These are phyloP conservation scores for Pleurotus tuoliensis DNA, from an alignment of 768 basidiomycete species.

Conservation along the genomic window DNA sequence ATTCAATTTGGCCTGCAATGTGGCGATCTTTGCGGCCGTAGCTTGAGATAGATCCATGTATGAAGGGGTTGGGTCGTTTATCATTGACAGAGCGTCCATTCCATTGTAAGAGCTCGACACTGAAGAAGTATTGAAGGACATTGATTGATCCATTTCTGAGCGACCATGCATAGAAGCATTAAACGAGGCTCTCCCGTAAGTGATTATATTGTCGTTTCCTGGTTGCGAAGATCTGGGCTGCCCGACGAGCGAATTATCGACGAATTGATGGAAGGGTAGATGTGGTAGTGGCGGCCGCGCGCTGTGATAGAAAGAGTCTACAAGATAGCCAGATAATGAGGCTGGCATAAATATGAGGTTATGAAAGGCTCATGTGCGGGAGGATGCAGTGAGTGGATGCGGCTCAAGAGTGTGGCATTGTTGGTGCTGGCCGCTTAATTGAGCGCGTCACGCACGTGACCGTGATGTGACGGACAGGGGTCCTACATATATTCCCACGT, in stretches of 20 bases:
- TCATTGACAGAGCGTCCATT: slow-evolving; percentile 9
- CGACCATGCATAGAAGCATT: slow-evolving; percentile 48
- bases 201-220: slow-evolving; percentile 27
- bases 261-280: slow-evolving; percentile 6
- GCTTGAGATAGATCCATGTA: slow-evolving; percentile 52
- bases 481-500: not conserved
- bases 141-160: slow-evolving; percentile 21
- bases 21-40: slow-evolving; percentile 61
- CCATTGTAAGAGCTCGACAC: slow-evolving; percentile 25
- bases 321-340: slow-evolving; percentile 54
- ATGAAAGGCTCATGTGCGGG: too few species aligned
- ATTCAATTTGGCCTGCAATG: slow-evolving; percentile 76
- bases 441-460: not conserved
- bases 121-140: slow-evolving; percentile 19
- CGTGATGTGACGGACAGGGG: not conserved
- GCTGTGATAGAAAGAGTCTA: slow-evolving; percentile 40
- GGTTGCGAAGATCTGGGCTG: slow-evolving; percentile 17
- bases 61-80: slow-evolving; percentile 11
- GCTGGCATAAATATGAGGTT: slow-evolving; percentile 44
- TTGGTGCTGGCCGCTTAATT: not conserved
- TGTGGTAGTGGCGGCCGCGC: not conserved
- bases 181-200: slow-evolving; percentile 59
- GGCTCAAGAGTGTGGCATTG: not conserved
- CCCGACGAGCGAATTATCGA: slow-evolving; percentile 2
- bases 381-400: not conserved